Evolutionary conservation across 1,284 basidiomycete genomes (phyloP), one percentile per base, ranked within the genome.

Genomic region (Ustilago cynodontis): DNA sequence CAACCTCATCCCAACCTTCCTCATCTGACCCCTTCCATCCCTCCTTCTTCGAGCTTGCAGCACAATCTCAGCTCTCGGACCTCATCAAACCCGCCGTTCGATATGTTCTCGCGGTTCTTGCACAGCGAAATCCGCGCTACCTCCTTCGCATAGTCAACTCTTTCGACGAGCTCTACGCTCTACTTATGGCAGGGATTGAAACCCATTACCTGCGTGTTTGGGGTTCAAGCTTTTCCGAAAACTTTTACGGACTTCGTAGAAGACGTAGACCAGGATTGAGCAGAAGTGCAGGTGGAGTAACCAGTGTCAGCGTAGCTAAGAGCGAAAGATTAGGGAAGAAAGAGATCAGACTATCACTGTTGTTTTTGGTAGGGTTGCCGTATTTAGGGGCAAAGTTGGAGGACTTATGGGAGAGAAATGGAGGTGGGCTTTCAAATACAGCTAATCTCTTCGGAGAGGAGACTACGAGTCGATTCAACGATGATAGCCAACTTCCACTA

Each of bases 101-200:
- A 86, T 99, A 99, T 88, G 92, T 97, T 61, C 88, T 99, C 50
- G 93, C 78, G 1, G 93, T 98, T 54, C 94, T 98, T 79, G 95
- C 97, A 1, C 95, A 98, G 88, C 90, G 92, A 65, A 93, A 98
- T 86, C 97, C 97, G 7, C 90, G 97, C 59, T 95, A 98, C 86
- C 90, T 99, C 37, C 87, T 99, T 39, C 91, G 92, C 18, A 88
- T 99, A 59, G 94, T 98, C 14, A 98, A 99, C 86, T 88, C 91
- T 43, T 96, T 98, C 88, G 97, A 99, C 86, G 96, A 98, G 86
- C 92, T 98, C 83, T 99, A 97, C 83, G 93, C 94, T 0, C 72
- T 91, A 16, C 88, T 97, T 62, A 94, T 99, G 91, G 88, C 94
- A 47, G 89, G 94, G 62, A 91, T 99, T 5, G 97, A 99, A 87